Evolutionary conservation across 2,329 filamentous ascomycete genomes (phyloP).

Genomic region (Venturia asperata): DNA sequence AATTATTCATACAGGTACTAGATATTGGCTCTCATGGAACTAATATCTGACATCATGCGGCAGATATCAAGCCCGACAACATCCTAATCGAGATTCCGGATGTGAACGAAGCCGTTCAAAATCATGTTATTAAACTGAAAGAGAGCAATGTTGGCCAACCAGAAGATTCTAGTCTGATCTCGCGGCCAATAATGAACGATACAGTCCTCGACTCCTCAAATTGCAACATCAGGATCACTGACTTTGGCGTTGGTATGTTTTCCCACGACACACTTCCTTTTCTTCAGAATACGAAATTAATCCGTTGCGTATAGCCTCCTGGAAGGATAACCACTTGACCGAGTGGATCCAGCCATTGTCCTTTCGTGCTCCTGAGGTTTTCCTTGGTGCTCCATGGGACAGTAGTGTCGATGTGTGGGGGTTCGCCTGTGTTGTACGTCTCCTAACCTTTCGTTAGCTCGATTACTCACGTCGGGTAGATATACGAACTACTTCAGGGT

Average conservation of each 20-base stretch:
- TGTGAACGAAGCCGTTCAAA: background rate
- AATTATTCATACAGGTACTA: background rate
- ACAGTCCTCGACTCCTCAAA: background rate
- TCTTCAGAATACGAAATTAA: background rate
- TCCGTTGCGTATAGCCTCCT: background rate
- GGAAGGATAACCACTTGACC: background rate
- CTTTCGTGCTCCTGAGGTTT: background rate
- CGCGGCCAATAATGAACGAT: background rate
- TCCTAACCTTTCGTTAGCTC: background rate
- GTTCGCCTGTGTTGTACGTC: background rate
- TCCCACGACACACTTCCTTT: background rate
- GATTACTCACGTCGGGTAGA: background rate
- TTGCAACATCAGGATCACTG: background rate
- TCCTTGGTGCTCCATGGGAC: background rate
- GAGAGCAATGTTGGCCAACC: background rate
- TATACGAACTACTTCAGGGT: background rate
- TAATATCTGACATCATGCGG: background rate
- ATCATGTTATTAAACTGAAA: background rate
- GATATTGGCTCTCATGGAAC: background rate
- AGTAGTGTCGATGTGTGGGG: background rate
- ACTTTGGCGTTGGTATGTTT: background rate
- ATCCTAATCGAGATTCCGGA: background rate
- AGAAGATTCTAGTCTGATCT: background rate
- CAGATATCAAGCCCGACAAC: background rate
- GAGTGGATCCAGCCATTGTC: background rate